phyloP scores from a whole-genome alignment of 257 asterid genomes.

The Agastache rugosa region DNA sequence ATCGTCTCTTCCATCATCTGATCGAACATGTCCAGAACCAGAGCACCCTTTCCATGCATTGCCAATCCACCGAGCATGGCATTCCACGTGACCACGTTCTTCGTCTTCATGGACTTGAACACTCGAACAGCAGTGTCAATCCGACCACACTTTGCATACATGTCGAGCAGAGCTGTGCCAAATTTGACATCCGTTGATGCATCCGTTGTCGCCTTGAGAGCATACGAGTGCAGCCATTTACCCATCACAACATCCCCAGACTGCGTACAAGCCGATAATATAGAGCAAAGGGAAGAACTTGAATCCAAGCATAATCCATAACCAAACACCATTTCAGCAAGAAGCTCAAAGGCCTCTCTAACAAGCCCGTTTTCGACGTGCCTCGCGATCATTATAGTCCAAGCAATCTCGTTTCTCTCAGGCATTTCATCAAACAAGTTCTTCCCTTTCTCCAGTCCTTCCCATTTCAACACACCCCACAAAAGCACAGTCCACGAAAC shows the following conservation, averaged over 20 bases:
- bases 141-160: slow-evolving; percentile 90
- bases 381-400: slow-evolving; percentile 65
- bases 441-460: slow-evolving; percentile 62
- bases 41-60: slow-evolving; percentile 77
- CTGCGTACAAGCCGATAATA: slow-evolving; percentile 68
- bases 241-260: slow-evolving; percentile 67
- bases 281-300: slow-evolving; percentile 53
- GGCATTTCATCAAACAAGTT: slow-evolving; percentile 71
- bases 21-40: slow-evolving; percentile 56
- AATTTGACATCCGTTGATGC: slow-evolving; percentile 56
- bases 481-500: slow-evolving; percentile 87
- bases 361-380: slow-evolving; percentile 60
- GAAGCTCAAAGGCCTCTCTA: slow-evolving; percentile 59
- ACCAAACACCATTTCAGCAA: slow-evolving; percentile 57
- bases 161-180: slow-evolving; percentile 71
- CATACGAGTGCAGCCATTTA: slow-evolving; percentile 66
- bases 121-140: slow-evolving; percentile 55
- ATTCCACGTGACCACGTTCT: slow-evolving; percentile 70
- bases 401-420: slow-evolving; percentile 70
- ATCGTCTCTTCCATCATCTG: slow-evolving; percentile 63
- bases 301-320: slow-evolving; percentile 50
- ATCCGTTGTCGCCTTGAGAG: slow-evolving; percentile 48
- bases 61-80: slow-evolving; percentile 81
- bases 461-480: slow-evolving; percentile 67
- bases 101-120: slow-evolving; percentile 49